Percentiles rank a stretch among this genome's conserved stretches.
These are phyloP conservation scores for Schizosaccharomyces lindneri DNA, from an alignment of 805 yeast genomes.

Conservation along the genomic window DNA sequence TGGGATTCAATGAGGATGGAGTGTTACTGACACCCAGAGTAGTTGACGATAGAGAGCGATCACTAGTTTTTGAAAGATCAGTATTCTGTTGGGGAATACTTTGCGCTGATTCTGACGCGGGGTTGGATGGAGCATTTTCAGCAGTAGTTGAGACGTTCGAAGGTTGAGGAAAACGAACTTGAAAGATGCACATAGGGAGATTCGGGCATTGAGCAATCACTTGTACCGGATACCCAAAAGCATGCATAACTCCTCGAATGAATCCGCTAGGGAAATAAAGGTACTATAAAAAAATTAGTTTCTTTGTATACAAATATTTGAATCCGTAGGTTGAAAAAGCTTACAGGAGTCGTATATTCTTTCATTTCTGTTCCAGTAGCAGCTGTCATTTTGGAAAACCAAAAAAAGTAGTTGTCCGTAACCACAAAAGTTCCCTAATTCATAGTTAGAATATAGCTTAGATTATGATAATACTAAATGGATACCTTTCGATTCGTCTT, in stretches of 20 bases:
- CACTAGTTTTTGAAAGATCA: too few species aligned
- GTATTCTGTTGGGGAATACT: too few species aligned
- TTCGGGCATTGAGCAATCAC: background rate
- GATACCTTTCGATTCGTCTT: constrained; percentile 65
- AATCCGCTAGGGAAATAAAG: constrained; percentile 56
- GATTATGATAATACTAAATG: background rate
- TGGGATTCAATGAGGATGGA: too few species aligned
- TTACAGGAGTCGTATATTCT: constrained; percentile 9
- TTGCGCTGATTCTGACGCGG: background rate
- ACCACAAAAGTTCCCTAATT: constrained; percentile 42
- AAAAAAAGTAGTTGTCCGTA: constrained; percentile 38
- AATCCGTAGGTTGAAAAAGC: background rate
- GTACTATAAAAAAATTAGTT: constrained; percentile 12
- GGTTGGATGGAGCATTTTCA: background rate
- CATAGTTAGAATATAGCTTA: background rate
- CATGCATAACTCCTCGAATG: constrained; percentile 28
- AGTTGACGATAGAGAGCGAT: too few species aligned
- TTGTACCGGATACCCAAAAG: background rate
- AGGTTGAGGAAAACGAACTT: background rate
- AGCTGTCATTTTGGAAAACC: constrained; percentile 25
- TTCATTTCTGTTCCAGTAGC: constrained; percentile 13
- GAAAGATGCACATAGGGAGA: background rate
- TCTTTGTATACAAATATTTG: too few species aligned
- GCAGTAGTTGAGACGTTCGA: background rate
- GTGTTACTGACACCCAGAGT: too few species aligned